Conservation (phyloP, 257 asterid species). For the Nicotiana sylvestris region DNA sequence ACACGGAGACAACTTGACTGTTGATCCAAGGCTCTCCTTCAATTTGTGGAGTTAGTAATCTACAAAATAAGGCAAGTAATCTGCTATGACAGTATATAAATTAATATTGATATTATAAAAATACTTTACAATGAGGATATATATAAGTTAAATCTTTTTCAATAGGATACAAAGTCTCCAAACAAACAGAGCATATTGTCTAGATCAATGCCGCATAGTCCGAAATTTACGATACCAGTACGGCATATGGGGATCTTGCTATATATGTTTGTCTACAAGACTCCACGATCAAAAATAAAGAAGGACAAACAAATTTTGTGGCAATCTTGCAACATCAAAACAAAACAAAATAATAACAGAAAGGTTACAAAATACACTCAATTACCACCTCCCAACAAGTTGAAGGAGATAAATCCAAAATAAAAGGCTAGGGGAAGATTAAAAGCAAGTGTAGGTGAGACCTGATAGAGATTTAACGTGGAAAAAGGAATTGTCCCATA, state of each 20-base stretch:
- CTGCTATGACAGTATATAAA: not conserved
- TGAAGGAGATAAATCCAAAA: not conserved
- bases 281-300: not conserved
- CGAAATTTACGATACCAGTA: conserved; percentile 10
- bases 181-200: not conserved
- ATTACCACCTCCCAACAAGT: not conserved
- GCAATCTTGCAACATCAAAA: not conserved
- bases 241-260: conserved; percentile 3
- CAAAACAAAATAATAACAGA: not conserved
- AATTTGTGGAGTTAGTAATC: too few relatives aligned
- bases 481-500: conserved; percentile 2
- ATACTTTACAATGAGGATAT: not conserved
- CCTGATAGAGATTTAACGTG: not conserved
- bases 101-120: too few relatives aligned
- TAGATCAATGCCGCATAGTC: conserved; percentile 21
- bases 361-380: not conserved
- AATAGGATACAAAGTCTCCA: not conserved
- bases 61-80: not conserved
- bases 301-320: not conserved
- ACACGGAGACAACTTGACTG: too few relatives aligned
- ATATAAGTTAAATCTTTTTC: not conserved
- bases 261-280: conserved; percentile 18
- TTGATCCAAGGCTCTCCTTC: too few relatives aligned
- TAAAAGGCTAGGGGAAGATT: not conserved
- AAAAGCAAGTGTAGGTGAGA: conserved; percentile 1